Evolutionary conservation across 805 yeast species (phyloP), one percentile per base, ranked within the genome.

Genomic region (Nakazawaea molendinolei): DNA sequence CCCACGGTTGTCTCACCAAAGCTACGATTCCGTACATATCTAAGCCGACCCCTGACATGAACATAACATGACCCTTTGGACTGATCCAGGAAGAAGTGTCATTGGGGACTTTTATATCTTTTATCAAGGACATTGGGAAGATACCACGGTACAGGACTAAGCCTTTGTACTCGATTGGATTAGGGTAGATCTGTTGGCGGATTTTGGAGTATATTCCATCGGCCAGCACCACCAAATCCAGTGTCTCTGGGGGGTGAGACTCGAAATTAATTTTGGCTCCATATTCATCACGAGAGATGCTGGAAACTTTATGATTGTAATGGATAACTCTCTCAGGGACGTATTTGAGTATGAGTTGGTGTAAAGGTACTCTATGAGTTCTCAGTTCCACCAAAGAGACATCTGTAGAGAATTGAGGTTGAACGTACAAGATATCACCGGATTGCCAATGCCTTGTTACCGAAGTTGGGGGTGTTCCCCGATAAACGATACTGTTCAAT

Each of bases 151-250:
- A 42, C 8, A 41, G 42, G 9, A 42, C 42, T 5, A 36, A 19
- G 8, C 45, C 45, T 19, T 41, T 41, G 19, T 42, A 42, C 21
- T n/a, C 16, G 8, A 31, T 16, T 15, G 19, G 21, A 21, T 38
- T 34, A 8, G 23, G 17, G 18, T 21, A 16, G 24, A 40, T 37
- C 18, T 42, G 45, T 8, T 27, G 41, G 5, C 45, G 23, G 10
- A 40, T 40, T 17, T 29, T 34, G 9, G 45, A 42, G 28, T 42
- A 42, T 8, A 42, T 42, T 17, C 45, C 45, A 20, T 42, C 45
- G 14, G 45, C 45, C 13, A 36, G 38, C 13, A 42, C 24, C 5
- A 42, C 31, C 16, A 42, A 24, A 32, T 42, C 39, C 14, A 27
- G 30, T 4, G 43, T 25, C n/a, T 20, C n/a, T 2, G 23, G 19